Evolutionary conservation across 2,329 filamentous ascomycete species (phyloP), one percentile per base, ranked within the genome.

Genomic region (Berkeleyomyces basicola): DNA sequence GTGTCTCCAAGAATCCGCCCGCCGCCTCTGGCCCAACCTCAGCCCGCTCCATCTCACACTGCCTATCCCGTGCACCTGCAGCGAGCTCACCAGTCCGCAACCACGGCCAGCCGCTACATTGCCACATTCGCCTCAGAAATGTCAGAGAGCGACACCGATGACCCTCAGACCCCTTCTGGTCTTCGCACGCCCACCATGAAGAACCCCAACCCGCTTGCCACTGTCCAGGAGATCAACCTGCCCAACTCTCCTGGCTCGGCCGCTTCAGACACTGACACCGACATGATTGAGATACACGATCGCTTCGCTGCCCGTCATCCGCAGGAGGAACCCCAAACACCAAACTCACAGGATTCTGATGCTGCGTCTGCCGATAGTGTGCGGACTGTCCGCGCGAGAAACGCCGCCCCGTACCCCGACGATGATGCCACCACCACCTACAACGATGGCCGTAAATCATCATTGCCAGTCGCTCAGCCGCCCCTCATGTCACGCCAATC

Each of bases 161-260:
- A 83, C 46, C 66, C 70, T 9, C 72, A 76, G 46, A 68, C 74
- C n/a, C 47, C 68, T 53, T 74, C 80, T 23, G 82, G 82, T 59
- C 76, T 82, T 74, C 76, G 79, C 70, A 82, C 83, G 16, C 82
- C 83, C 31, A 79, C 77, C 42, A 64, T 66, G 39, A 79, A 84
- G 67, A 81, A 79, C 65, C 77, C 79, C 61, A 83, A 85, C 58
- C 14, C 23, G 33, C 76, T 96, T 63, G 92, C 95, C 74, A 96
- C 93, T 0, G 92, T 97, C 14, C 87, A 96, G 71, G 92, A 96
- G 77, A 85, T 87, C 61, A 93, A 89, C 74, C 82, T 89, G 65
- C 84, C 86, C 51, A 84, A 83, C 59, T 88, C 87, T 0, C 87
- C 88, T 69, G 77, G 73, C 68, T 75, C 74, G 59, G 23, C 23